Base-by-base conservation (phyloP, 139 green algal species). In the Tetradesmus obliquus region DNA sequence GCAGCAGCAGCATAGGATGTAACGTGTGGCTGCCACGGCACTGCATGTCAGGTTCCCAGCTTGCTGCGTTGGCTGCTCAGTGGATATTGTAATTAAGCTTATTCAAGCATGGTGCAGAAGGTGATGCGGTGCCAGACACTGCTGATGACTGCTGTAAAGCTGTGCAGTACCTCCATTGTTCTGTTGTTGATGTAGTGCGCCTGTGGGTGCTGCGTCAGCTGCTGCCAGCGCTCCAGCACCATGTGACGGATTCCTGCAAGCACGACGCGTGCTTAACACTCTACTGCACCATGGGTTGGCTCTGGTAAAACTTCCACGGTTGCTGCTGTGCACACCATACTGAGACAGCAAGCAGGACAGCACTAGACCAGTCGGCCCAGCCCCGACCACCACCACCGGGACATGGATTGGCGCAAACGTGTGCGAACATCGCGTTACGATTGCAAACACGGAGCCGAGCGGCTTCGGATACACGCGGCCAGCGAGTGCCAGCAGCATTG, bases 121-220 rank as follows among this genome's bases (percentile, higher is more conserved):
- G 8, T 71, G 60, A 13, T 71, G 60, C 3, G 15, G 15, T 71
- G 9, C 19, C 10, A 71, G 45, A 45, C 20, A 53, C 72, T 81
- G 72, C 5, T 81, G 20, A 12, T 81, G 5, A 53, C 54, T 80
- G 60, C 62, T 80, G 72, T 24, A 86, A 15, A n/a, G 22, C 22
- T 62, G 71, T 72, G 54, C 51, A 93, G 69, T 22, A 97, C 93
- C 94, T 99, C 98, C 98, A 99, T 99, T 71, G 97, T 98, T 2
- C 98, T 92, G 91, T 97, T 97, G 93, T 99, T 99, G 87, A 99
- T 98, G 88, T 98, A 98, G 89, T 99, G 98, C 19, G 98, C 98
- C 79, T 97, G 95, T 2, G 98, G 98, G 91, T 99, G 97, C 53
- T 91, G 84, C 19, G 95, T 96, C 20, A 94, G 91, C 55, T 57